Evolutionary conservation across 768 basidiomycete species (phyloP).

Genomic region (Tricholomella constricta): DNA sequence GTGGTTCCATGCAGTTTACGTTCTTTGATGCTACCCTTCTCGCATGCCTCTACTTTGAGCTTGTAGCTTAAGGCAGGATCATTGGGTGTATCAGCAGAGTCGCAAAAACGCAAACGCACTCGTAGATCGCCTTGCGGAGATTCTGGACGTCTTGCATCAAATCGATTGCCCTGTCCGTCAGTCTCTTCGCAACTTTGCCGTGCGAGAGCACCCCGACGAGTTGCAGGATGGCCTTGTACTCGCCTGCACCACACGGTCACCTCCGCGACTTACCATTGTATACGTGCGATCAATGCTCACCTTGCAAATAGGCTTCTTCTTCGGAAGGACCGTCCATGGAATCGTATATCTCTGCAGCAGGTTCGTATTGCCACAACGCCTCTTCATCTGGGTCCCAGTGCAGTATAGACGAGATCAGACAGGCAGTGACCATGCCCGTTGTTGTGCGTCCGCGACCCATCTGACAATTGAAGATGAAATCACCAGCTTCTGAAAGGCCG

Average conservation of each 20-base stretch:
- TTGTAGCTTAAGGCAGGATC: slow-evolving; percentile 65
- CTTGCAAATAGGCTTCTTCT: slow-evolving; percentile 87
- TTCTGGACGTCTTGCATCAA: slow-evolving; percentile 97
- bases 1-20: slow-evolving; percentile 72
- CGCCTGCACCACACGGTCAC: slow-evolving; percentile 53
- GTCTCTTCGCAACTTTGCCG: slow-evolving; percentile 89
- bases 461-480: slow-evolving; percentile 95
- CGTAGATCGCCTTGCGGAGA: slow-evolving; percentile 90
- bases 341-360: slow-evolving; percentile 52
- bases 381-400: slow-evolving; percentile 54
- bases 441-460: slow-evolving; percentile 94
- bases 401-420: slow-evolving; percentile 76
- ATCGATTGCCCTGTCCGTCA: slow-evolving; percentile 89
- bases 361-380: slow-evolving; percentile 37
- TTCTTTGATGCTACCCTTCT: slow-evolving; percentile 77
- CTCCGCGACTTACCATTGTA: neutral
- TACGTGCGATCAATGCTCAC: slow-evolving; percentile 34
- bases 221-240: slow-evolving; percentile 96
- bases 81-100: slow-evolving; percentile 1
- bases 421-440: slow-evolving; percentile 93
- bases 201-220: slow-evolving; percentile 90
- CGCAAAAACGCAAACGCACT: slow-evolving; percentile 51
- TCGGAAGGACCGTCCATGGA: slow-evolving; percentile 82
- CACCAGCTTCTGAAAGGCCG: slow-evolving; percentile 59
- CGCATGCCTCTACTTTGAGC: slow-evolving; percentile 82